Conservation (phyloP, 495 filamentous ascomycete genomes). For the Penicillium egyptiacum region DNA sequence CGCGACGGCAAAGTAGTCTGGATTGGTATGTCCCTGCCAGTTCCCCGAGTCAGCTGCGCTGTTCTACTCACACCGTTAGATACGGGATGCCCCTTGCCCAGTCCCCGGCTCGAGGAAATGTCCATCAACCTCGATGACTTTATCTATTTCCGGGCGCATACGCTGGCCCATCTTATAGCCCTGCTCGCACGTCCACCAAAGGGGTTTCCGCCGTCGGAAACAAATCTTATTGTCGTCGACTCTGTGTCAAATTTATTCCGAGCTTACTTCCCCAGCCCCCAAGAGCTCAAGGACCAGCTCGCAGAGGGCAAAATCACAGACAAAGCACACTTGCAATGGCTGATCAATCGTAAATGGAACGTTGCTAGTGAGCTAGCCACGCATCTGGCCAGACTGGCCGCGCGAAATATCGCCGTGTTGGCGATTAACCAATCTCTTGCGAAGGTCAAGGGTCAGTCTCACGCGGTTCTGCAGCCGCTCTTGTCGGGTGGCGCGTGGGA, state of each 20-base stretch:
- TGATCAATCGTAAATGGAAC: conserved; percentile 60
- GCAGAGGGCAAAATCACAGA: conserved; percentile 27
- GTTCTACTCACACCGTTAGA: conserved; percentile 38
- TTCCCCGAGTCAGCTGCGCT: background rate
- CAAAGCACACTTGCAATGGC: conserved; percentile 53
- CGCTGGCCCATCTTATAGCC: conserved; percentile 74
- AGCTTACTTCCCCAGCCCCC: conserved; percentile 63
- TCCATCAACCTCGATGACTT: conserved; percentile 35
- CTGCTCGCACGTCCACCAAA: conserved; percentile 63
- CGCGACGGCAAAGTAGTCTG: conserved; percentile 66
- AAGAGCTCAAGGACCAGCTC: conserved; percentile 40
- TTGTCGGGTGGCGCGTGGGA: conserved; percentile 71
- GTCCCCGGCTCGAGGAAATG: conserved; percentile 39
- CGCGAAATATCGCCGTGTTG: conserved; percentile 65
- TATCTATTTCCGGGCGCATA: conserved; percentile 48
- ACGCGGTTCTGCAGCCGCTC: conserved; percentile 68
- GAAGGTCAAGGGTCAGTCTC: conserved; percentile 55
- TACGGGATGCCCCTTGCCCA: conserved; percentile 47
- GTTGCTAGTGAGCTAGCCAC: conserved; percentile 57
- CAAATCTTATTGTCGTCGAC: conserved; percentile 72
- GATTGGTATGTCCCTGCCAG: conserved; percentile 66
- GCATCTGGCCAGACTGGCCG: conserved; percentile 65
- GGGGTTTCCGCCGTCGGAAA: conserved; percentile 57
- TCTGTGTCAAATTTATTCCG: conserved; percentile 72
- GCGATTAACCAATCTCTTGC: conserved; percentile 71